phyloP scores from a whole-genome alignment of 495 filamentous ascomycete species.

The Aspergillus affinis region DNA sequence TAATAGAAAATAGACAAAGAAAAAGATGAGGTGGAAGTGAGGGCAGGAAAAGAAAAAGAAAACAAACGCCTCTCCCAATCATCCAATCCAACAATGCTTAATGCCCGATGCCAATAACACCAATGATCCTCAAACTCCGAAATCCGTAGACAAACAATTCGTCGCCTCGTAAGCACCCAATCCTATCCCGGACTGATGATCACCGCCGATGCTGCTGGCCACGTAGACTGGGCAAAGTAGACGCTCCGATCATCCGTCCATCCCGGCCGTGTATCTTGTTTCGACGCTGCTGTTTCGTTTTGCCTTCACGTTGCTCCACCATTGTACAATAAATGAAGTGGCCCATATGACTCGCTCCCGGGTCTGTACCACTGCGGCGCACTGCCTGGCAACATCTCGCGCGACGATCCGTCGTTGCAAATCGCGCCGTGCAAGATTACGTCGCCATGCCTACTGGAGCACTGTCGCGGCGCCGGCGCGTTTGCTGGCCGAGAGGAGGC shows the following conservation, averaged over 20 bases:
- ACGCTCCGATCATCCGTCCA: background rate
- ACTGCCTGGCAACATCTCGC: slow-evolving; percentile 44
- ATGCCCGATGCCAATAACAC: background rate
- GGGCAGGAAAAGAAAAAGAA: background rate
- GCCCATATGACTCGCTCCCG: slow-evolving; percentile 48
- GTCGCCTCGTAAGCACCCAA: background rate
- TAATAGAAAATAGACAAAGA: background rate
- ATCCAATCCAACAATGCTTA: background rate
- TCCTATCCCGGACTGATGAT: background rate
- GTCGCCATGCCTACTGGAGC: slow-evolving; percentile 47
- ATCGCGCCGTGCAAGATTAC: slow-evolving; percentile 26
- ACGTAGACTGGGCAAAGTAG: slow-evolving; percentile 1
- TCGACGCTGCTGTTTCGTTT: slow-evolving; percentile 20
- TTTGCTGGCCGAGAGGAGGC: slow-evolving; percentile 54
- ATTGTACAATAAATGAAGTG: slow-evolving; percentile 47
- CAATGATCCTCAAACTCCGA: background rate
- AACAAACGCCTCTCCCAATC: background rate
- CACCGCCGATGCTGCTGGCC: background rate
- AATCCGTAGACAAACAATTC: background rate
- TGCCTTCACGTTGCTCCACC: slow-evolving; percentile 38
- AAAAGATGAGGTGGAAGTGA: background rate
- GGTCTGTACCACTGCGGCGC: slow-evolving; percentile 45
- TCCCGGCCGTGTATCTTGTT: background rate
- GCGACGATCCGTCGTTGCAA: slow-evolving; percentile 39
- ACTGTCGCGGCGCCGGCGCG: slow-evolving; percentile 42